Base-by-base conservation (phyloP, 108 stramenopile genomes). In the Stephanodiscus triporus region DNA sequence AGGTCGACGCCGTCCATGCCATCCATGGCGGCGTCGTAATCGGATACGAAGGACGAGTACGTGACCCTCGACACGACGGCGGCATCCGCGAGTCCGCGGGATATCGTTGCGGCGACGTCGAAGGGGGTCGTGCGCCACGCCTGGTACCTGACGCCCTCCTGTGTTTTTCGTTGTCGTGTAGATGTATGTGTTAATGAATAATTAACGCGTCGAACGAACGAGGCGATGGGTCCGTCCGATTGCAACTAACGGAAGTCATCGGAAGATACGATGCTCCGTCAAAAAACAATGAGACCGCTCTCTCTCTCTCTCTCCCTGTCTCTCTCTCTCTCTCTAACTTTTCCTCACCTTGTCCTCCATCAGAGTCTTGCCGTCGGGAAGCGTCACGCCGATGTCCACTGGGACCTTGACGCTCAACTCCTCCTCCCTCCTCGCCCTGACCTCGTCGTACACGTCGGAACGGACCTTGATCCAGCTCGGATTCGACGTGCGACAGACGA, bases 281-380 rank as follows among this genome's bases (percentile, higher is more conserved):
- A n/a, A n/a, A n/a, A n/a, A n/a, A n/a, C n/a, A n/a, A n/a, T n/a
- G n/a, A n/a, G n/a, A n/a, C n/a, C 3, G 40, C 9, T 40, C 9
- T 40, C 7, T 9, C 9, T 40, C 11, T 40, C 40, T 11, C 40
- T 40, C 7, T 36, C 36, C 1, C 43, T 45, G 16, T 14, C 43
- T 16, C 43, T 17, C n/a, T n/a, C n/a, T 16, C 14, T 16, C 14
- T 14, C 14, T 45, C 10, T 13, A 4, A 9, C 40, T 42, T 26
- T 20, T 7, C 19, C 73, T 73, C 66, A 73, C 76, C 85, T 93
- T 91, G 60, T 84, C 48, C 27, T 80, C 63, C 19, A 23, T 56
- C 50, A 95, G 56, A 2, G 84, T 85, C 14, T 80, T 96, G 11
- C 99, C 99, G 75, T 99, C 98, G 0, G 99, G 99, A 78, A 99